These are phyloP conservation scores for Fusarium hostae DNA, from an alignment of 2,329 filamentous ascomycete species.

Conservation along the genomic window DNA sequence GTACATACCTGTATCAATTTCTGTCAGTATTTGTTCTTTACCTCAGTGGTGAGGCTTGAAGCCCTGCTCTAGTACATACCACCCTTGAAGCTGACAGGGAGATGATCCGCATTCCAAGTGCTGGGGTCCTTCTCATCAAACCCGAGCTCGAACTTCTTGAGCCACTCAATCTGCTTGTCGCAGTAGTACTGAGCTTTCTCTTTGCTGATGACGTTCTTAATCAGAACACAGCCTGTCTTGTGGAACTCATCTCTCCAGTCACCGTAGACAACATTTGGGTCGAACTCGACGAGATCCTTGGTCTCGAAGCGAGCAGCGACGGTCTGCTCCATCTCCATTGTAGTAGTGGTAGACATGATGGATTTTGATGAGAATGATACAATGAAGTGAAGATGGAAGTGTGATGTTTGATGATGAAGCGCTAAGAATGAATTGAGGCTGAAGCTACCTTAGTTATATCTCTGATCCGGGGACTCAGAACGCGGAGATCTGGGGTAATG, in stretches of 20 bases:
- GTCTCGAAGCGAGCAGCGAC: slow-evolving; percentile 38
- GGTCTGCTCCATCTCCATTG: slow-evolving; percentile 30
- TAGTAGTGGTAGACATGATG: slow-evolving; percentile 26
- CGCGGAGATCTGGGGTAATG: slow-evolving; percentile 1
- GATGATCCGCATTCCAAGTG: slow-evolving; percentile 37
- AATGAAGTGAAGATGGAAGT: not conserved
- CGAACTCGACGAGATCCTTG: slow-evolving; percentile 38
- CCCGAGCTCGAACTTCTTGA: slow-evolving; percentile 40
- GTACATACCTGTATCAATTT: slow-evolving; percentile 49
- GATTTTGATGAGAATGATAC: not conserved
- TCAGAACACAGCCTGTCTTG: slow-evolving; percentile 38
- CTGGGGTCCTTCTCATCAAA: slow-evolving; percentile 37
- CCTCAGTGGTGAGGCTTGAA: no score
- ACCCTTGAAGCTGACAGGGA: slow-evolving; percentile 51
- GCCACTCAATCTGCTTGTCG: slow-evolving; percentile 42
- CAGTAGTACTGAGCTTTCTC: slow-evolving; percentile 39
- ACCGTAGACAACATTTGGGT: slow-evolving; percentile 31
- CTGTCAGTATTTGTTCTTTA: no score
- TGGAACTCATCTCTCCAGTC: slow-evolving; percentile 41
- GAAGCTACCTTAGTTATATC: slow-evolving; percentile 31
- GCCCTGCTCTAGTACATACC: slow-evolving; percentile 49
- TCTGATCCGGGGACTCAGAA: slow-evolving; percentile 2
- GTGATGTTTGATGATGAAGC: slow-evolving; percentile 24
- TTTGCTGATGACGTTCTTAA: slow-evolving; percentile 41
- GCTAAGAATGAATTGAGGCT: slow-evolving; percentile 28